Evolutionary conservation across 2,329 filamentous ascomycete species (phyloP), one percentile per base, ranked within the genome.

Genomic region (Fusarium dimerum): DNA sequence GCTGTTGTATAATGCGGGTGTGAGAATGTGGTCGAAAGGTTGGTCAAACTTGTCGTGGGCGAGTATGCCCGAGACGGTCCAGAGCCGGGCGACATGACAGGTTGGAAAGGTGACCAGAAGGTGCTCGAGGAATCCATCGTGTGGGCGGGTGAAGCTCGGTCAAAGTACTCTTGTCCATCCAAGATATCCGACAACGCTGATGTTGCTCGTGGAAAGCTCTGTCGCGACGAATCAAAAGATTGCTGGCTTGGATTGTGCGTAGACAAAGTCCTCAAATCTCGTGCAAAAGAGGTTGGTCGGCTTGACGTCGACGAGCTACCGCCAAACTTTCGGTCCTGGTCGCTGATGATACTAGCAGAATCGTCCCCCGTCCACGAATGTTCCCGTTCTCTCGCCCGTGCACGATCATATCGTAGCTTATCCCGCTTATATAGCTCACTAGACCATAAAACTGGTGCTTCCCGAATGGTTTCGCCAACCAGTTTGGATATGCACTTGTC

Each of bases 401-500:
- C 68, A 3, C 74, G 73, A 46, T 84, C 83, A 49, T 85, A 81
- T 48, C 81, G 74, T 40, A 82, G 78, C 55, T 88, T 87, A 63
- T 97, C 92, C 18, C 89, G 83, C 52, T 87, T 83, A 68, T 90
- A 97, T 1, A 99, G 78, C 52, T 95, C 89, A 66, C 92, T 97
- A 0, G 92, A 92, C 92, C 92, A 97, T 2, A 97, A 76, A 1
- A 96, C 90, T 0, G 93, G 92, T 1, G 89, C 90, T 38, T 96
- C 90, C 55, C 89, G 79, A 56, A 96, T 86, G 43, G 85, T 91
- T 54, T 95, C 90, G 29, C 90, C 91, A 30, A 96, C 87, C 8
- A 97, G 78, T 67, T 91, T 92, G 61, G 85, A 88, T 58, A 96
- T 87, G 66, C 91, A 96, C 56, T 85, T 88, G 63, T 93, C 89